phyloP scores from a whole-genome alignment of 148 eudicot species.

The Polygonum maritimum region DNA sequence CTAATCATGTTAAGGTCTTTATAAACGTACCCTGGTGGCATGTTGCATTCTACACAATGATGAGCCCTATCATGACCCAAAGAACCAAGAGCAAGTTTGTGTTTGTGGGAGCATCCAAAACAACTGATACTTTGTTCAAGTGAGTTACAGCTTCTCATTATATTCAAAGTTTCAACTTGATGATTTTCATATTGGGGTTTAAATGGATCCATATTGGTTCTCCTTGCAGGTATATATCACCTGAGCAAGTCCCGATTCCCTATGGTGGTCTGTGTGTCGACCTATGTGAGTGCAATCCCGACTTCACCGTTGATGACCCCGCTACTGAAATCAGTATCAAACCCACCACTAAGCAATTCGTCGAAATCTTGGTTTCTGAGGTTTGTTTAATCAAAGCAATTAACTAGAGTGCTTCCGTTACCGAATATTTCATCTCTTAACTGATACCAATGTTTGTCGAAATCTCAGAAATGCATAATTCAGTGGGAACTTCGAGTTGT shows the following conservation, averaged over 20 bases:
- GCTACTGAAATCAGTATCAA: constrained; percentile 58
- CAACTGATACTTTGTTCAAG: constrained; percentile 86
- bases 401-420: background rate
- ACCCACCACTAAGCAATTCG: constrained; percentile 58
- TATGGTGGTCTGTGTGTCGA: constrained; percentile 84
- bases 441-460: background rate
- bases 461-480: constrained; percentile 51
- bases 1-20: constrained; percentile 34
- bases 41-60: constrained; percentile 65
- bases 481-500: constrained; percentile 91
- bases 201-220: background rate
- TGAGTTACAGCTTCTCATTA: constrained; percentile 18
- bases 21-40: constrained; percentile 94
- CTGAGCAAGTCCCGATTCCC: constrained; percentile 85
- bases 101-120: constrained; percentile 66
- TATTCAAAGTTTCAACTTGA: background rate
- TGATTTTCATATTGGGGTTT: background rate
- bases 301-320: constrained; percentile 53
- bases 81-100: constrained; percentile 95
- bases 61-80: constrained; percentile 70
- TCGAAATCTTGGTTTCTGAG: constrained; percentile 75
- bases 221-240: constrained; percentile 61
- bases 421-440: background rate
- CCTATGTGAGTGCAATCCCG: constrained; percentile 58
- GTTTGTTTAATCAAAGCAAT: constrained; percentile 16